Evolutionary conservation across 306 rosid genomes (phyloP), one percentile per base, ranked within the genome.

Genomic region (Trifolium repens): DNA sequence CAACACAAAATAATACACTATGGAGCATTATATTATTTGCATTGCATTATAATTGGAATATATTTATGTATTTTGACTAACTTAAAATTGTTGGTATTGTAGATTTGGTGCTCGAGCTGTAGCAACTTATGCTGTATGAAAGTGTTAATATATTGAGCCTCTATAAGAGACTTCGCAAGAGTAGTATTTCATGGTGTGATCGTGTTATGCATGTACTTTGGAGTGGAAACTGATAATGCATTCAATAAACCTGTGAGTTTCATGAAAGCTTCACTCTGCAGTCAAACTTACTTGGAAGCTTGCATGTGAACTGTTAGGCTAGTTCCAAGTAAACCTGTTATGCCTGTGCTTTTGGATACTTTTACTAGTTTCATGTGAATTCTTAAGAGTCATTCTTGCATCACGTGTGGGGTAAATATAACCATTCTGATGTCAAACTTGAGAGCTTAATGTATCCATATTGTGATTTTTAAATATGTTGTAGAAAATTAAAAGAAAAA

Each of bases 31-130:
- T 79, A 54, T 44, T 70, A 44, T 68, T 55, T 65, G 67, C 60
- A 24, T 73, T 49, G 81, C 77, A 22, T 64, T 69, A 17, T 75
- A 54, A 37, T 69, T 73, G 53, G 17, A 43, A 70, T 71, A 50
- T 76, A 54, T 34, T 50, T 67, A 67, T 61, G 70, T 7, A 78
- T 59, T 78, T 57, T 85, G 82, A 73, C 79, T 47, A 39, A 73
- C 60, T 79, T 71, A 68, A 57, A 35, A 69, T 70, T 79, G 70
- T 73, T 84, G 86, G 71, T 65, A 78, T 79, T 82, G 85, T 76
- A 94, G 97, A 94, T 85, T 86, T 90, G 91, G 99, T 94, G 85
- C 85, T 94, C 91, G 99, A 94, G 96, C 90, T 94, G 73, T 84
- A 89, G 82, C 72, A 71, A 73, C 77, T 49, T 78, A 78, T 75